These are phyloP conservation scores for Cyberlindnera mycetangii DNA, from an alignment of 805 yeast species.

Conservation along the genomic window DNA sequence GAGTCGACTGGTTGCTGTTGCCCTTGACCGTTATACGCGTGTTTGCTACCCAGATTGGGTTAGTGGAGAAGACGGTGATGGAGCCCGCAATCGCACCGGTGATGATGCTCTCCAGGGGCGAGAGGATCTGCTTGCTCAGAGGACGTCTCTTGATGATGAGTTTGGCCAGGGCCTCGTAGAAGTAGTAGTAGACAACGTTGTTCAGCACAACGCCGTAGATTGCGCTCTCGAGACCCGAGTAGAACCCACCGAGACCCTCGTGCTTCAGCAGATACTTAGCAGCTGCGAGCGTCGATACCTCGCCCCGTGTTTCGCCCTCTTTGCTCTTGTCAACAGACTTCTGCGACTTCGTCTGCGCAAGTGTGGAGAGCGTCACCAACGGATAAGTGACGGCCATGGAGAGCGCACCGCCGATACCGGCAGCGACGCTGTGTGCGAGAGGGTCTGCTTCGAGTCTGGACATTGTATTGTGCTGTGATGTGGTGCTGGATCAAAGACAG, in stretches of 20 bases:
- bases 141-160: conserved; percentile 34
- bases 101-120: conserved; percentile 26
- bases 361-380: conserved; percentile 77
- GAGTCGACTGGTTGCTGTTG: conserved; percentile 37
- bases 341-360: conserved; percentile 69
- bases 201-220: conserved; percentile 81
- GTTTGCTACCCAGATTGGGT: conserved; percentile 94
- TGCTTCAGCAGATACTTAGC: conserved; percentile 46
- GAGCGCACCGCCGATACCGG: conserved; percentile 90
- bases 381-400: conserved; percentile 90
- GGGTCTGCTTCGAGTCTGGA: conserved; percentile 29
- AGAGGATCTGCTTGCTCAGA: conserved; percentile 17
- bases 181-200: conserved; percentile 86
- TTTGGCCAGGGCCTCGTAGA: conserved; percentile 70
- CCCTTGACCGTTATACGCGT: conserved; percentile 76
- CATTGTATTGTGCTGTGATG: conserved; percentile 11
- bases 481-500: neutral
- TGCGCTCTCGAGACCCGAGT: conserved; percentile 86
- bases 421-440: conserved; percentile 84
- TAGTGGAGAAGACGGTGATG: conserved; percentile 74
- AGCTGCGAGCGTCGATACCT: conserved; percentile 33
- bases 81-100: conserved; percentile 79
- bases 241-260: conserved; percentile 68
- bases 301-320: conserved; percentile 14
- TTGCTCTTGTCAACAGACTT: conserved; percentile 19